A percentile compares a stretch with the other conserved stretches of the same genome.
These are phyloP conservation scores for Colletotrichum lupini DNA, from an alignment of 2,329 filamentous ascomycete genomes.

Conservation along the genomic window DNA sequence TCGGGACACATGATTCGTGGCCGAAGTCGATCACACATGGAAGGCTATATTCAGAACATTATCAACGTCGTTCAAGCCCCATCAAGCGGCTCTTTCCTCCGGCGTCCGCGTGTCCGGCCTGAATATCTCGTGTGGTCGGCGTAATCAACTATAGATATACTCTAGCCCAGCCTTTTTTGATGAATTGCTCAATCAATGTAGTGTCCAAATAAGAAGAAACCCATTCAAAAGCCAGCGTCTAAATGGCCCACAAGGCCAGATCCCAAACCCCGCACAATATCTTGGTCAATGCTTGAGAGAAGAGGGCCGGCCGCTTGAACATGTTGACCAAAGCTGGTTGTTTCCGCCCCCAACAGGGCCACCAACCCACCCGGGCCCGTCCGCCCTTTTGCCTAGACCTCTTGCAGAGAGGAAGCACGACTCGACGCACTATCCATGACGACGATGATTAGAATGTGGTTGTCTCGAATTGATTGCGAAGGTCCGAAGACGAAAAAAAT, in stretches of 20 bases:
- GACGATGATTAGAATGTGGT: background rate
- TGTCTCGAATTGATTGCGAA: background rate
- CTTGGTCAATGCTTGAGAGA: background rate
- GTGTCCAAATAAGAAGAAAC: background rate
- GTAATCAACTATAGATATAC: background rate
- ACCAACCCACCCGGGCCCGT: background rate
- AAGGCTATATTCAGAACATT: background rate
- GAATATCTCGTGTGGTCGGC: background rate
- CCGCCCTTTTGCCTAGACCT: background rate
- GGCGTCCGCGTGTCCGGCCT: background rate
- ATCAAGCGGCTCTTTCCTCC: too few relatives aligned
- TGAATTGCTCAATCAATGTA: background rate
- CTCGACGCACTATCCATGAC: background rate
- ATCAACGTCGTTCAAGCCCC: background rate
- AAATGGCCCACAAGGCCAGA: background rate
- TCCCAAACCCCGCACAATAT: background rate
- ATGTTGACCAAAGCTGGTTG: background rate
- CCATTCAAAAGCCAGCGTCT: too few relatives aligned
- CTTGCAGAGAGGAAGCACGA: background rate
- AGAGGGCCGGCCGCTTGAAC: background rate
- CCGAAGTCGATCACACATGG: background rate
- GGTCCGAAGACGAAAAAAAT: background rate
- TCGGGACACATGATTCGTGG: background rate
- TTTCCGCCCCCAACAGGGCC: background rate
- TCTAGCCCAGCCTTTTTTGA: background rate